Evolutionary conservation across 345 rosid genomes (phyloP).

Genomic region (Moricandia moricandioides): DNA sequence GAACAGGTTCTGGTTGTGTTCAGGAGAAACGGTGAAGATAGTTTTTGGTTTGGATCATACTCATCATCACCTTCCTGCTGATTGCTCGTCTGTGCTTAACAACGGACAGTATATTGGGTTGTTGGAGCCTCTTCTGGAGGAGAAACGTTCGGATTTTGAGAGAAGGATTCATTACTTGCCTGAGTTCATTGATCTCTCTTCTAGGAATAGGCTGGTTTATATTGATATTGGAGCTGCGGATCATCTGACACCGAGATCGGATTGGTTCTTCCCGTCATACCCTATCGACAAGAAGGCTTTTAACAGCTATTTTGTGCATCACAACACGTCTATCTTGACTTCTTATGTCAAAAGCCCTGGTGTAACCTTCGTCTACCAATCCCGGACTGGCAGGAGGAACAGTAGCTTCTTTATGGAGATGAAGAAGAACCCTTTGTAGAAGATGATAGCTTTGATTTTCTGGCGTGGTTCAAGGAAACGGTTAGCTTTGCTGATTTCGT

Average conservation of each 20-base stretch:
- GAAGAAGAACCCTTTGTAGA: slow-evolving; percentile 47
- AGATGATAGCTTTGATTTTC: slow-evolving; percentile 23
- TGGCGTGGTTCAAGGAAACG: background rate
- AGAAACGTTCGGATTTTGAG: slow-evolving; percentile 43
- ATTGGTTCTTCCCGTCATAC: slow-evolving; percentile 69
- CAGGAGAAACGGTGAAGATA: slow-evolving; percentile 47
- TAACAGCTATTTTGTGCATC: slow-evolving; percentile 70
- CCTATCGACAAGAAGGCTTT: slow-evolving; percentile 59
- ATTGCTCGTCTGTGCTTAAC: slow-evolving; percentile 55
- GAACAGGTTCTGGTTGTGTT: slow-evolving; percentile 66
- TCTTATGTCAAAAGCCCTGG: slow-evolving; percentile 70
- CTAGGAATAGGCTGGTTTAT: slow-evolving; percentile 54
- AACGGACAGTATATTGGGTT: slow-evolving; percentile 44
- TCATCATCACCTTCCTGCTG: slow-evolving; percentile 43
- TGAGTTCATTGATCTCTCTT: slow-evolving; percentile 48
- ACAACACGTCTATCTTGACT: slow-evolving; percentile 71
- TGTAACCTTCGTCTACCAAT: slow-evolving; percentile 67
- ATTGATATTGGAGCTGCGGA: slow-evolving; percentile 66
- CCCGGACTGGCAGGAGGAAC: slow-evolving; percentile 59
- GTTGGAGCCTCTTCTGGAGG: slow-evolving; percentile 62
- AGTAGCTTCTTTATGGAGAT: slow-evolving; percentile 38
- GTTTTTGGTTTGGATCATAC: slow-evolving; percentile 45
- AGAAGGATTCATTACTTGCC: slow-evolving; percentile 57
- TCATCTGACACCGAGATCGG: slow-evolving; percentile 45
- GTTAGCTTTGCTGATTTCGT: background rate